These are phyloP conservation scores for Hypoxylon rickii DNA, from an alignment of 495 filamentous ascomycete species.

Conservation along the genomic window DNA sequence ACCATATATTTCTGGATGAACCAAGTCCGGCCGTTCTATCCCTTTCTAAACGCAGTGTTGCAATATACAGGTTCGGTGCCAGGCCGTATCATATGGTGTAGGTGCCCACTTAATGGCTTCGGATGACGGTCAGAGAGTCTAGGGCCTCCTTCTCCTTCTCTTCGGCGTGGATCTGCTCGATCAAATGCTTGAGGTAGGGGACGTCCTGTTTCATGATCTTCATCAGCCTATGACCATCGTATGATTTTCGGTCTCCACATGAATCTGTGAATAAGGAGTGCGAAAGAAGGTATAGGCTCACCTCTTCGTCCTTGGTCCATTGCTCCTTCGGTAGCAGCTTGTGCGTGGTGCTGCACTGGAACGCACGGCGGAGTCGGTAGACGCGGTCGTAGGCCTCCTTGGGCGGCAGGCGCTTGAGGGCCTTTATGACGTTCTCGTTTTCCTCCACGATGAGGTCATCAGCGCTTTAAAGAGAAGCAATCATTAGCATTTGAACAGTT, in stretches of 20 bases:
- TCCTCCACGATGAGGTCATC: conserved; percentile 95
- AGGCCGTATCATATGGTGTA: not conserved
- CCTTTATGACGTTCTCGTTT: conserved; percentile 78
- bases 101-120: conserved; percentile 47
- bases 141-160: conserved; percentile 78
- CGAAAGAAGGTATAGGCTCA: conserved; percentile 2
- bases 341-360: conserved; percentile 77
- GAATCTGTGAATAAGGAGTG: not conserved
- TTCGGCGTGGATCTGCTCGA: conserved; percentile 83
- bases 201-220: conserved; percentile 66
- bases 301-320: conserved; percentile 65
- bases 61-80: conserved; percentile 27
- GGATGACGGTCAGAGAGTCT: conserved; percentile 74
- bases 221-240: too few species aligned
- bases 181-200: conserved; percentile 78
- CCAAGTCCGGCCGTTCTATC: conserved; percentile 21
- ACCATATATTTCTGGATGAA: conserved; percentile 1
- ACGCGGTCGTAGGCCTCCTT: conserved; percentile 96
- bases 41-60: conserved; percentile 24
- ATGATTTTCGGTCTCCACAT: too few species aligned
- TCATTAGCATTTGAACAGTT: too few species aligned
- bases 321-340: conserved; percentile 80
- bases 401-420: conserved; percentile 84
- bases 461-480: too few species aligned
- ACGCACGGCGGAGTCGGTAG: conserved; percentile 92